These are phyloP conservation scores for Dorcoceras hygrometricum DNA, from an alignment of 257 asterid species.

Conservation along the genomic window DNA sequence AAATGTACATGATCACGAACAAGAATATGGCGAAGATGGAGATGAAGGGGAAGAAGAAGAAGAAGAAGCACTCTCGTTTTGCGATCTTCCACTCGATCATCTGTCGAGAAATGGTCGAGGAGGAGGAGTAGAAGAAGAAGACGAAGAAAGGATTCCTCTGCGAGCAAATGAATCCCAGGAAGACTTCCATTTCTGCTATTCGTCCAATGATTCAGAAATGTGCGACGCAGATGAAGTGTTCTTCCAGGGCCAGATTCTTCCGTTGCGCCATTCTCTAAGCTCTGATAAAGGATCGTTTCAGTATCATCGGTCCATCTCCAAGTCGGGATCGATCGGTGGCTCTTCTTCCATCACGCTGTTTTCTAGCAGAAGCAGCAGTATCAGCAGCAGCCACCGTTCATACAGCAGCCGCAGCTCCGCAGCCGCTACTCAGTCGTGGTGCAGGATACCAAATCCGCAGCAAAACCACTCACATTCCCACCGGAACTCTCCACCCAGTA, in stretches of 20 bases:
- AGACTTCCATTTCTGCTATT: conserved; percentile 62
- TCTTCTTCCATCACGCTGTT: conserved; percentile 59
- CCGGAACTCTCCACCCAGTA: conserved; percentile 77
- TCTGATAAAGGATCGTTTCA: conserved; percentile 29
- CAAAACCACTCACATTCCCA: conserved; percentile 63
- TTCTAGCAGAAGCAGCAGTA: conserved; percentile 65
- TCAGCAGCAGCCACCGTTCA: conserved; percentile 62
- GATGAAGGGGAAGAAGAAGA: conserved; percentile 47
- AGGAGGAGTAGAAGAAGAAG: conserved; percentile 10
- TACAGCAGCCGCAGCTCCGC: conserved; percentile 47
- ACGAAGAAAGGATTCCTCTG: conserved; percentile 2
- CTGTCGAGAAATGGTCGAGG: conserved; percentile 27
- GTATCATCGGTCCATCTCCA: conserved; percentile 13
- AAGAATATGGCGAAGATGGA: background rate
- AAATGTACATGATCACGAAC: background rate
- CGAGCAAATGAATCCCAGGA: conserved; percentile 26
- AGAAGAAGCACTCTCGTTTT: conserved; percentile 76
- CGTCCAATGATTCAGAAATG: conserved; percentile 55
- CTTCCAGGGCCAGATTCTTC: conserved; percentile 74
- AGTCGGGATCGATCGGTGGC: conserved; percentile 26
- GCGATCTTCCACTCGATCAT: conserved; percentile 66
- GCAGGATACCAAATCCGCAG: conserved; percentile 28
- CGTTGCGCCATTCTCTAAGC: conserved; percentile 56
- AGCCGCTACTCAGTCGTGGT: background rate
- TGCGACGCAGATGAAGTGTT: conserved; percentile 79